A percentile compares a stretch with the other conserved stretches of the same genome.
These are phyloP conservation scores for Xylaria sp. DNA, from an alignment of 495 filamentous ascomycete species.

Conservation along the genomic window DNA sequence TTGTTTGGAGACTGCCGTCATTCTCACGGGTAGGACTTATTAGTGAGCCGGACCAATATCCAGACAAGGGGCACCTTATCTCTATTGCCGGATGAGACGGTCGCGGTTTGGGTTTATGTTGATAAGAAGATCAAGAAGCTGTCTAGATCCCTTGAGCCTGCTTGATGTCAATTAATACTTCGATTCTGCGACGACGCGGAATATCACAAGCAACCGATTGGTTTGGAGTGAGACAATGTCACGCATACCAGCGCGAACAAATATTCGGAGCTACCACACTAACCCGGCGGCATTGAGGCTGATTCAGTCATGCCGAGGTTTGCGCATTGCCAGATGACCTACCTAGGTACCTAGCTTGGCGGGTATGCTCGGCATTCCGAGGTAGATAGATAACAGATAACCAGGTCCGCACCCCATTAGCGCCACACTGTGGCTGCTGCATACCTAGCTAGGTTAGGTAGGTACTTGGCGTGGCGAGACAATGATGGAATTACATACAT, in stretches of 20 bases:
- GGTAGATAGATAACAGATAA: background rate
- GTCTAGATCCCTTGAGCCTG: background rate
- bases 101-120: background rate
- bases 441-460: too few species aligned
- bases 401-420: background rate
- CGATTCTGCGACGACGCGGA: slow-evolving; percentile 8
- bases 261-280: background rate
- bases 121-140: background rate
- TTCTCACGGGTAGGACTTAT: background rate
- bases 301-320: slow-evolving; percentile 25
- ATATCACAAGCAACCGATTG: slow-evolving; percentile 24
- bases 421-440: slow-evolving; percentile 8
- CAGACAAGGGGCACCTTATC: too few species aligned
- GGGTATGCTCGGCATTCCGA: slow-evolving; percentile 12
- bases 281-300: background rate
- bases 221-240: slow-evolving; percentile 6
- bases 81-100: background rate
- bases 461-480: too few species aligned
- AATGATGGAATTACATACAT: too few species aligned
- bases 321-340: background rate
- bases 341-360: background rate
- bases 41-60: background rate
- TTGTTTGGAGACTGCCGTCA: slow-evolving; percentile 34
- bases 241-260: slow-evolving; percentile 14
- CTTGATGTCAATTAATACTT: background rate